Evolutionary conservation across 768 basidiomycete species (phyloP), one percentile per base, ranked within the genome.

Genomic region (Agrocybe praecox): DNA sequence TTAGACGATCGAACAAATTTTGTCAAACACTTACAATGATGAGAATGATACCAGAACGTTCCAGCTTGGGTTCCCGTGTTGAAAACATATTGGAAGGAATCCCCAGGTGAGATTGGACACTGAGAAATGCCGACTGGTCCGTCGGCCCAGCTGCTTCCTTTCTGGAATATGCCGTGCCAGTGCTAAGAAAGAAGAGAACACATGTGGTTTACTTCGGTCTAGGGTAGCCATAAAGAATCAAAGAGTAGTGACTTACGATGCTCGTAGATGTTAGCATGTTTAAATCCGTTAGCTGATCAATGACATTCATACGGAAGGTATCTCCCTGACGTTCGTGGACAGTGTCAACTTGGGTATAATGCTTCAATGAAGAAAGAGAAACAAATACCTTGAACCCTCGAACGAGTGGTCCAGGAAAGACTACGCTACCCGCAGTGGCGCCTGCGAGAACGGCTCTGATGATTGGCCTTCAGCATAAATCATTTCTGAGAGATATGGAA

Each of bases 221-320:
- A n/a, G 26, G 9, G 26, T 29, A 11, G 15, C 7, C 14, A 24
- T 32, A 17, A 29, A n/a, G n/a, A n/a, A n/a, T n/a, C n/a, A n/a
- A n/a, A n/a, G n/a, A n/a, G n/a, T n/a, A n/a, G 12, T 11, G n/a
- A 57, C 78, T 60, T 46, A 83, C 83, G 32, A 85, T 76, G 24
- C 75, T 79, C 14, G 82, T 84, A 5, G 66, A 69, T 48, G 72
- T 72, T 21, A 77, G 55, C 83, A 85, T 82, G 0, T 76, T 67
- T 2, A 70, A 66, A 44, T 85, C 80, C 0, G 65, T 71, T 18
- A 85, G 72, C 8, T 61, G 34, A 55, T 82, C 74, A 12, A 74
- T 63, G 5, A 85, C 80, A 49, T 82, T 80, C 49, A 86, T 63
- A n/a, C 52, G 40, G 60, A 82, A 80, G 26, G 61, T 61, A 49